Percentiles rank a stretch among this genome's conserved stretches.
These are phyloP conservation scores for Crithidia sp. DNA, from an alignment of 208 protist species.

Conservation along the genomic window DNA sequence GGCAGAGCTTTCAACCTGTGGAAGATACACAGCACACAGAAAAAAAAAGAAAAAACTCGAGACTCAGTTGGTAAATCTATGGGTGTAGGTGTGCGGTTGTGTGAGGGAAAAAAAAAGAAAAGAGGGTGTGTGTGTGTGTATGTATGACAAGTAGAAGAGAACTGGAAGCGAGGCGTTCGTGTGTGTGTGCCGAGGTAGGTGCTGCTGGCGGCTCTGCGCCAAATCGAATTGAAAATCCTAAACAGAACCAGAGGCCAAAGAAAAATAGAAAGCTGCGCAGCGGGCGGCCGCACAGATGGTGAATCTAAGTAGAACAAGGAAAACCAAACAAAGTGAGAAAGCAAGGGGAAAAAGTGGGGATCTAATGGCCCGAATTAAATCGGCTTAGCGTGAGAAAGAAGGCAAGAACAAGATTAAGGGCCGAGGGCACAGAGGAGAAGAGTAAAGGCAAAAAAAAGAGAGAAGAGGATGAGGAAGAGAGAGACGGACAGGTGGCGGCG, in stretches of 20 bases:
- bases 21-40: background rate
- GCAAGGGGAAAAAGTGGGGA: background rate
- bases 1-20: too few species aligned
- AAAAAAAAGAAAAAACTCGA: conserved; percentile 12
- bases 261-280: background rate
- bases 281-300: background rate
- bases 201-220: too few species aligned
- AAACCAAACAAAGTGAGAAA: conserved; percentile 6
- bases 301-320: conserved; percentile 5
- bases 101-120: background rate
- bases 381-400: too few species aligned
- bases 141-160: too few species aligned
- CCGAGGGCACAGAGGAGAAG: too few species aligned
- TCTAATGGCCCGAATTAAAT: background rate
- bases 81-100: background rate
- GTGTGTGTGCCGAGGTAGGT: too few species aligned
- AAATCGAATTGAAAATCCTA: background rate
- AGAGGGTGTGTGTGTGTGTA: too few species aligned
- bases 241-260: background rate
- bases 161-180: too few species aligned
- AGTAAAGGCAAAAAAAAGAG: too few species aligned
- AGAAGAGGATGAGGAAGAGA: too few species aligned
- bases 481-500: too few species aligned
- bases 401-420: too few species aligned
- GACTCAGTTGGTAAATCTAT: background rate